phyloP scores from a whole-genome alignment of 257 asterid genomes.

The Solanum ossicruentum region DNA sequence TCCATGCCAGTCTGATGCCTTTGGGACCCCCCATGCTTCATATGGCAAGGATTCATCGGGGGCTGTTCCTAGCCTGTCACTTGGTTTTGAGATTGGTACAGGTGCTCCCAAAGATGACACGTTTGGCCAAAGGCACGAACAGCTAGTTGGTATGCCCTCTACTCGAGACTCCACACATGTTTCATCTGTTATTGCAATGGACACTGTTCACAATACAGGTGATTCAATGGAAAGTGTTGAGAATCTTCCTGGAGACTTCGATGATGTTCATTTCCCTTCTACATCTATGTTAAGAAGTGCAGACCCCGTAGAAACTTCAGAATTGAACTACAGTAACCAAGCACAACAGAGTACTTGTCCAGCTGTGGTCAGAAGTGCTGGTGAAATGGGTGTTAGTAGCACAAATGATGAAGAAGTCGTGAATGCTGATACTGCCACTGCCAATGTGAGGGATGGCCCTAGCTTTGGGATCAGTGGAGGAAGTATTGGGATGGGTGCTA shows the following conservation, averaged over 20 bases:
- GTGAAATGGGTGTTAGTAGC: conserved; percentile 93
- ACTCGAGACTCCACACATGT: conserved; percentile 64
- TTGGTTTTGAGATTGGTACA: conserved; percentile 49
- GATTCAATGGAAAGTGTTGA: conserved; percentile 99
- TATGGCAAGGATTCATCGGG: conserved; percentile 51
- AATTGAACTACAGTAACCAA: conserved; percentile 82
- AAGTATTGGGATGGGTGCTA: conserved; percentile 99
- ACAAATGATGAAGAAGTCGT: conserved; percentile 94
- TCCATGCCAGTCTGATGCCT: conserved; percentile 41
- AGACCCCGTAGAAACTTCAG: conserved; percentile 70
- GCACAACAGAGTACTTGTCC: conserved; percentile 94
- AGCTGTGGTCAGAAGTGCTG: conserved; percentile 56
- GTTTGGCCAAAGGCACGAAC: conserved; percentile 49
- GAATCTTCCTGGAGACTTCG: conserved; percentile 71
- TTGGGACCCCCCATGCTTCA: conserved; percentile 28
- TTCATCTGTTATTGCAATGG: conserved; percentile 97
- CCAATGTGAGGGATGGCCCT: conserved; percentile 70
- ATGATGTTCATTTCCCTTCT: conserved; percentile 66
- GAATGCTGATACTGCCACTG: conserved; percentile 79
- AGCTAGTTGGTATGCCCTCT: conserved; percentile 37
- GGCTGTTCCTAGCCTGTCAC: conserved; percentile 86
- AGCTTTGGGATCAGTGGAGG: conserved; percentile 95
- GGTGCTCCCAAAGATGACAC: conserved; percentile 43
- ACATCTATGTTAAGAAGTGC: conserved; percentile 51
- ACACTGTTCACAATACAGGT: conserved; percentile 62